These are phyloP conservation scores for Blumeria graminis DNA, from an alignment of 2,329 filamentous ascomycete species.

Conservation along the genomic window DNA sequence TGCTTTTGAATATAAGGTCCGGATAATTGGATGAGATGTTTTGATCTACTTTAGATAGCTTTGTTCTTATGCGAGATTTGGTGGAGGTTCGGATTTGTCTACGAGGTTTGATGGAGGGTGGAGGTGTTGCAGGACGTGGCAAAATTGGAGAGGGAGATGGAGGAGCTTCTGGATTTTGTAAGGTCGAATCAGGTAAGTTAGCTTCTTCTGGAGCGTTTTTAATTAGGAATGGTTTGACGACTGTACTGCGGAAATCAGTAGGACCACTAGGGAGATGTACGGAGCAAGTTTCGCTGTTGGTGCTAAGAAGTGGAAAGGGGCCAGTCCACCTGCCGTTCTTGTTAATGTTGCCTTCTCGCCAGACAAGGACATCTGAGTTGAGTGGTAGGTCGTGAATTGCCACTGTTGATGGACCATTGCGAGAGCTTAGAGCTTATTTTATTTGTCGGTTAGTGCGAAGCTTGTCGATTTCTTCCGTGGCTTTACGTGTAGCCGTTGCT, in stretches of 20 bases:
- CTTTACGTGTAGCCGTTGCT: conserved; percentile 1
- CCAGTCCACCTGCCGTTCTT: not conserved
- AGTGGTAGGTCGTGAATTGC: not conserved
- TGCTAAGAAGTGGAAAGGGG: not conserved
- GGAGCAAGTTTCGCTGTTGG: not conserved
- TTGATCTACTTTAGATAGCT: not conserved
- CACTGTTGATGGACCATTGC: conserved; percentile 1
- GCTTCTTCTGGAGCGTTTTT: not conserved
- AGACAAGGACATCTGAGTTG: not conserved
- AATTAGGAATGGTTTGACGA: not conserved
- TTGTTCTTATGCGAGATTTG: not conserved
- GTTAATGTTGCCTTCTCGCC: not conserved
- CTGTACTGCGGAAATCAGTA: not conserved
- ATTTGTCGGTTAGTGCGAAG: not conserved
- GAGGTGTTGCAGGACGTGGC: not conserved
- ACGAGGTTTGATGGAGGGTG: not conserved
- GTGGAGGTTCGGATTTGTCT: not conserved
- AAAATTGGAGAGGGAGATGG: not conserved
- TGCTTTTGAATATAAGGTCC: not conserved
- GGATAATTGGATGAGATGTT: not conserved
- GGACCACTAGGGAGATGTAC: not conserved
- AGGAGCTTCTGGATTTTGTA: not conserved
- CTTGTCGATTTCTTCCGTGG: conserved; percentile 2
- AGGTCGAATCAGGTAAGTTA: not conserved
- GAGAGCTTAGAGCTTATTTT: not conserved